These are phyloP conservation scores for Mycena floridula DNA, from an alignment of 768 basidiomycete genomes.

Conservation along the genomic window DNA sequence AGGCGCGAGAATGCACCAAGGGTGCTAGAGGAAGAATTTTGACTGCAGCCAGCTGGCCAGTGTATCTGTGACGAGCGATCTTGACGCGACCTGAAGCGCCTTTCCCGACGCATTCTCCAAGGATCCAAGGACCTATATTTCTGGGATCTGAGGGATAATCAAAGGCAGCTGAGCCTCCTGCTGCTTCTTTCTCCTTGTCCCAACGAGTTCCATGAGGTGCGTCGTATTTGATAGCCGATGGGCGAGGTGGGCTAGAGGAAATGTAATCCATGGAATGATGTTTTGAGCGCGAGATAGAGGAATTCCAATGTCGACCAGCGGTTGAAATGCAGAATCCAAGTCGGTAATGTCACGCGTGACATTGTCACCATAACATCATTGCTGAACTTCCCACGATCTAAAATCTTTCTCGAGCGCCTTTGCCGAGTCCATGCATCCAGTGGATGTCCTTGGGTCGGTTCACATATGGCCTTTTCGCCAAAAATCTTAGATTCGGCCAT, in stretches of 20 bases:
- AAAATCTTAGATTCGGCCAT: not conserved
- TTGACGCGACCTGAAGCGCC: slow-evolving; percentile 93
- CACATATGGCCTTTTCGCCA: too few species aligned
- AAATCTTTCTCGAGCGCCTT: too few species aligned
- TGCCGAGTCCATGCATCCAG: too few species aligned
- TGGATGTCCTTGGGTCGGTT: too few species aligned
- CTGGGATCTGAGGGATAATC: slow-evolving; percentile 83
- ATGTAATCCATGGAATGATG: too few species aligned
- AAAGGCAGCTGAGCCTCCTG: slow-evolving; percentile 64
- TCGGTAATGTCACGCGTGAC: too few species aligned
- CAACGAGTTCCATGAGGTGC: slow-evolving; percentile 76
- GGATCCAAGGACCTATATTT: slow-evolving; percentile 85
- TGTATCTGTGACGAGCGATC: slow-evolving; percentile 80
- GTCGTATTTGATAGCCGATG: slow-evolving; percentile 66
- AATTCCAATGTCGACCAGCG: too few species aligned
- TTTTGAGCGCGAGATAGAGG: too few species aligned
- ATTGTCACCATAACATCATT: too few species aligned
- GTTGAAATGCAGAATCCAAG: too few species aligned
- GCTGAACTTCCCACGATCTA: too few species aligned
- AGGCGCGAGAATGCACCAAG: slow-evolving; percentile 65
- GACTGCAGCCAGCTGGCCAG: slow-evolving; percentile 90
- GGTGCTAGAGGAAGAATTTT: slow-evolving; percentile 90
- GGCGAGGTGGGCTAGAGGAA: slow-evolving; percentile 55
- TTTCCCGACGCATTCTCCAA: slow-evolving; percentile 91
- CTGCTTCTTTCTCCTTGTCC: slow-evolving; percentile 83